Evolutionary conservation across 345 rosid genomes (phyloP), one percentile per base, ranked within the genome.

Genomic region (Populus euphratica): DNA sequence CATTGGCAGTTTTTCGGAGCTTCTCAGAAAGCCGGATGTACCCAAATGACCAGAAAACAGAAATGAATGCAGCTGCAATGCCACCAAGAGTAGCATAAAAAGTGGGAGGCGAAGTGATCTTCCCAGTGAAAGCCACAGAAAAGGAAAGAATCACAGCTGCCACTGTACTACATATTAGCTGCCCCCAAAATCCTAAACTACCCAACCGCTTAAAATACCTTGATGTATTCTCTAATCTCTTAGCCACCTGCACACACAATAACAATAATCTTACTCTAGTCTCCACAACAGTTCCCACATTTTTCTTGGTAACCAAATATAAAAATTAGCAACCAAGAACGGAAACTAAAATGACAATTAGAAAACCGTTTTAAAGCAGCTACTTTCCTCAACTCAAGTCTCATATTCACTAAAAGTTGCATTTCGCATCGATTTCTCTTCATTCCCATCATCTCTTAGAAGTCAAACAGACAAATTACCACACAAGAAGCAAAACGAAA

Each of bases 1-100:
- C 93, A 43, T 76, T 86, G 13, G 94, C 87, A 76, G 94, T 92
- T 87, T 83, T 88, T 49, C 86, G 86, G 49, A 96, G 97, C 80
- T 85, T 92, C 78, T 94, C 99, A 0, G 99, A 89, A 41, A 96
- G 94, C 23, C 93, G 88, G 75, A 96, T 90, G 75, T 96, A 92
- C 21, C 97, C 97, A 79, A 94, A 96, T 2, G 99, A 96, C 97
- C 96, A 96, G 77, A 96, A 96, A 49, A 96, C 90, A 0, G 99
- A 96, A 64, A 94, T 86, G 81, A 94, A 96, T 0, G 93, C 87
- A 61, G 99, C 99, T 5, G 88, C 98, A 38, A 94, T 96, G 50
- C 98, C 98, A 43, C 89, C 94, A 7, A 95, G 85, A 33, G 99
- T 96, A 12, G 97, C 90, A 76, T 94, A 96, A 80, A 96, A 96